Evolutionary conservation across 140 eudicot species (phyloP).

Genomic region (Anethum foeniculum): DNA sequence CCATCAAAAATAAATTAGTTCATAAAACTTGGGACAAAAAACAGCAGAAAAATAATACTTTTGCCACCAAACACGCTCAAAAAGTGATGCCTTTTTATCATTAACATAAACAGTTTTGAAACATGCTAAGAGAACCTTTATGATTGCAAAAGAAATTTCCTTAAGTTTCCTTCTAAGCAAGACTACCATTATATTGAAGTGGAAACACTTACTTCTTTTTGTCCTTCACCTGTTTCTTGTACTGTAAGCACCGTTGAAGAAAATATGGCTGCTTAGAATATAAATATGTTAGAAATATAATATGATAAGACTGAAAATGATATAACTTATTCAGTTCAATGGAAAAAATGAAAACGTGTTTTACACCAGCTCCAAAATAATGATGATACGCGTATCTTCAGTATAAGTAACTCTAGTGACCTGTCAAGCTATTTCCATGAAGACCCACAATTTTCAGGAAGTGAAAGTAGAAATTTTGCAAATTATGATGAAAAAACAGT

Average conservation of each 20-base stretch:
- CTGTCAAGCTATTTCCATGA: background rate
- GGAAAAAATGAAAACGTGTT: background rate
- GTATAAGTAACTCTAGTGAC: background rate
- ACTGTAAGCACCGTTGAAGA: slow-evolving; percentile 71
- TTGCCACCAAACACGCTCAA: background rate
- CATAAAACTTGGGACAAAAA: background rate
- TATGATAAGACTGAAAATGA: background rate
- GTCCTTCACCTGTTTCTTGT: slow-evolving; percentile 70
- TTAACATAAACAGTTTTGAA: background rate
- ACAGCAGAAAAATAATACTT: background rate
- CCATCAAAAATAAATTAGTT: background rate
- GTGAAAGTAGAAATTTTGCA: background rate
- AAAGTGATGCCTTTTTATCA: background rate
- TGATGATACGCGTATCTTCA: background rate
- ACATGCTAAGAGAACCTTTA: background rate
- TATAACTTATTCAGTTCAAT: background rate
- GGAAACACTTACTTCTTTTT: slow-evolving; percentile 44
- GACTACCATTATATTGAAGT: background rate
- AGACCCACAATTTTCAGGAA: background rate
- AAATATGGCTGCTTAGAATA: slow-evolving; percentile 60
- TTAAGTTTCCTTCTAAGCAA: background rate
- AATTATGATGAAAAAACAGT: background rate
- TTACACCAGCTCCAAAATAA: background rate
- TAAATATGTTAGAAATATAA: slow-evolving; percentile 16
- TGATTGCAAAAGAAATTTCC: background rate